phyloP scores from a whole-genome alignment of 176 grass and related monocot species.

The Dactylis glomerata region DNA sequence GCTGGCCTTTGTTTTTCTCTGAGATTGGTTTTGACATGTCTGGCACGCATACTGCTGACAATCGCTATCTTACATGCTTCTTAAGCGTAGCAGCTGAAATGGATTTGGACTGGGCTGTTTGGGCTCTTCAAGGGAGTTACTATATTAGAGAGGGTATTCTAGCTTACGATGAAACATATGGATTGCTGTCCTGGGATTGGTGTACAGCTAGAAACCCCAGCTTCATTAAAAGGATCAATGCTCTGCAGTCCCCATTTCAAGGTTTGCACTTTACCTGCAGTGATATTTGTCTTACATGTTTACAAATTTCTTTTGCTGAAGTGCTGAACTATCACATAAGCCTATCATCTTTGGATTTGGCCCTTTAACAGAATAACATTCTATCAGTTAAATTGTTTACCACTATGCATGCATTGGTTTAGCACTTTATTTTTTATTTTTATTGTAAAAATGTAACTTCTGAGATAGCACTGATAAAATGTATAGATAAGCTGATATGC shows the following conservation, averaged over 20 bases:
- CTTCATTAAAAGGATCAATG: slow-evolving; percentile 66
- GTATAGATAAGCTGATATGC: not conserved
- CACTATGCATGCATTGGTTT: not conserved
- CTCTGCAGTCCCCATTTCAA: slow-evolving; percentile 76
- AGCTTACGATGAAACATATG: slow-evolving; percentile 87
- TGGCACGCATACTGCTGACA: slow-evolving; percentile 61
- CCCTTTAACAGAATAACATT: not conserved
- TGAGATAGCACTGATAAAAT: not conserved
- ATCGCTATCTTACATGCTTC: slow-evolving; percentile 84
- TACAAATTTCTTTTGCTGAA: not conserved
- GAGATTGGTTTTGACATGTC: slow-evolving; percentile 94
- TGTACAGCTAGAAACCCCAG: slow-evolving; percentile 68
- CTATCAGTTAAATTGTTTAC: not conserved
- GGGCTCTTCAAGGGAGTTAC: slow-evolving; percentile 93
- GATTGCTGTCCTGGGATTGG: slow-evolving; percentile 78
- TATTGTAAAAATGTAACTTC: not conserved
- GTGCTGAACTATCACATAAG: not conserved
- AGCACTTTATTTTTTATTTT: too few species aligned
- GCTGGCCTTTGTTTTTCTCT: slow-evolving; percentile 87
- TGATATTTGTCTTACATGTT: not conserved
- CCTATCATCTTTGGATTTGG: not conserved
- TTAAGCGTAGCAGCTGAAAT: slow-evolving; percentile 75
- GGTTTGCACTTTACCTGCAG: slow-evolving; percentile 42
- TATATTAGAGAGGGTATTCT: slow-evolving; percentile 74
- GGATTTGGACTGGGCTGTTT: slow-evolving; percentile 94